Conservation (phyloP, 768 basidiomycete genomes). For the Guyanaporus albipodus region DNA sequence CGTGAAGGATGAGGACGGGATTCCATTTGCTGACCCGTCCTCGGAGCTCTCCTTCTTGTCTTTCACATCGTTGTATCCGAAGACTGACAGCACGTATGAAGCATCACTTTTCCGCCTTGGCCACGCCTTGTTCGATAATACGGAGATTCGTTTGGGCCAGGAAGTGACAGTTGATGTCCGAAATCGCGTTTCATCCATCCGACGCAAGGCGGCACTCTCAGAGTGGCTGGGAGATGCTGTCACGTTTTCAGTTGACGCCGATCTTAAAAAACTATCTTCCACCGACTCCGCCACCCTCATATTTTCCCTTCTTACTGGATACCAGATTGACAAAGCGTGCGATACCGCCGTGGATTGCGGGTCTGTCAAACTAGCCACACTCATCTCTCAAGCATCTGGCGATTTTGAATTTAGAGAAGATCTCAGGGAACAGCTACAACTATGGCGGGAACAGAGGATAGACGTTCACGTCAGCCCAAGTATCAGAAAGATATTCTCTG, state of each 20-base stretch:
- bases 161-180: constrained; percentile 57
- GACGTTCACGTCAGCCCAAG: constrained; percentile 63
- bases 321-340: constrained; percentile 84
- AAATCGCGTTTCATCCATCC: constrained; percentile 55
- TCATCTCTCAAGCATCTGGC: constrained; percentile 84
- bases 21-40: constrained; percentile 67
- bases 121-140: constrained; percentile 80
- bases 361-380: constrained; percentile 81
- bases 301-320: constrained; percentile 79
- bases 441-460: constrained; percentile 79
- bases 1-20: constrained; percentile 59
- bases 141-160: constrained; percentile 58
- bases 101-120: constrained; percentile 87
- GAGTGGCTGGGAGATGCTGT: constrained; percentile 81
- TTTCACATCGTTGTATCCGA: constrained; percentile 66
- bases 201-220: constrained; percentile 76
- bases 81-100: constrained; percentile 68
- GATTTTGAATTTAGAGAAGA: constrained; percentile 72
- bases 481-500: constrained; percentile 76
- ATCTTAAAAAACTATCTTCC: constrained; percentile 51
- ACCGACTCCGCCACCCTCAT: constrained; percentile 47
- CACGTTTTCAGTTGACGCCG: constrained; percentile 64
- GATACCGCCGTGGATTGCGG: constrained; percentile 68
- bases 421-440: constrained; percentile 65
- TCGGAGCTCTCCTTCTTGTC: constrained; percentile 70